These are phyloP conservation scores for Kwoniella shandongensis DNA, from an alignment of 768 basidiomycete species.

Conservation along the genomic window DNA sequence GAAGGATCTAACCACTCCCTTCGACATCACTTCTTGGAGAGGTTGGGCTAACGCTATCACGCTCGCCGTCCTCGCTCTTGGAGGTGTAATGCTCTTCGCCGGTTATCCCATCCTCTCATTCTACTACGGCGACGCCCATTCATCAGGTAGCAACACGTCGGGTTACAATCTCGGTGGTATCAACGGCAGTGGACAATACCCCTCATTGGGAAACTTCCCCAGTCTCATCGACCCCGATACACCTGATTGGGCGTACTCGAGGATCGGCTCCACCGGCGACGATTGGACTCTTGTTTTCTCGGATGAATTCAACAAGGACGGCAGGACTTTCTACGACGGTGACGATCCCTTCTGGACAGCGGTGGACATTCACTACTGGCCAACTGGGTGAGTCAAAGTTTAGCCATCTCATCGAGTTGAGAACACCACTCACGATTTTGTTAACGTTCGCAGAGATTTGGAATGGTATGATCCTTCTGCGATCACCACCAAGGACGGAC, in stretches of 20 bases:
- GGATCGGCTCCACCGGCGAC: conserved; percentile 60
- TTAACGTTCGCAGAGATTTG: conserved; percentile 41
- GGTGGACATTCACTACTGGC: conserved; percentile 55
- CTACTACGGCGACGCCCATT: conserved; percentile 23
- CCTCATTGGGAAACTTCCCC: conserved; percentile 55
- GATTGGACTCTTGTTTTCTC: conserved; percentile 74
- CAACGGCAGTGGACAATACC: conserved; percentile 71
- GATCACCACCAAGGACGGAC: conserved; percentile 70
- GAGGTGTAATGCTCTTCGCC: conserved; percentile 49
- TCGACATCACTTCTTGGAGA: conserved; percentile 66
- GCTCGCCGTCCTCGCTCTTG: conserved; percentile 61
- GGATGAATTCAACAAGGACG: conserved; percentile 80
- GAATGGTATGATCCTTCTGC: conserved; percentile 84
- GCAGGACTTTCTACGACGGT: conserved; percentile 73
- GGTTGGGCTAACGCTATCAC: conserved; percentile 74
- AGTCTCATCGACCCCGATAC: conserved; percentile 77
- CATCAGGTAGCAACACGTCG: conserved; percentile 28
- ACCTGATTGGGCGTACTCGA: conserved; percentile 57
- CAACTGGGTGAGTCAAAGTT: conserved; percentile 35
- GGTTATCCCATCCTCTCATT: conserved; percentile 45
- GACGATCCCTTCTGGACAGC: conserved; percentile 72
- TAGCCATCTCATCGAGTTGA: background rate
- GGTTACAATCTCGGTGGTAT: conserved; percentile 74
- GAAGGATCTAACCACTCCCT: conserved; percentile 60
- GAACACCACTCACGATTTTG: no score